Evolutionary conservation across 768 basidiomycete species (phyloP).

Genomic region (Leccinum boreale): DNA sequence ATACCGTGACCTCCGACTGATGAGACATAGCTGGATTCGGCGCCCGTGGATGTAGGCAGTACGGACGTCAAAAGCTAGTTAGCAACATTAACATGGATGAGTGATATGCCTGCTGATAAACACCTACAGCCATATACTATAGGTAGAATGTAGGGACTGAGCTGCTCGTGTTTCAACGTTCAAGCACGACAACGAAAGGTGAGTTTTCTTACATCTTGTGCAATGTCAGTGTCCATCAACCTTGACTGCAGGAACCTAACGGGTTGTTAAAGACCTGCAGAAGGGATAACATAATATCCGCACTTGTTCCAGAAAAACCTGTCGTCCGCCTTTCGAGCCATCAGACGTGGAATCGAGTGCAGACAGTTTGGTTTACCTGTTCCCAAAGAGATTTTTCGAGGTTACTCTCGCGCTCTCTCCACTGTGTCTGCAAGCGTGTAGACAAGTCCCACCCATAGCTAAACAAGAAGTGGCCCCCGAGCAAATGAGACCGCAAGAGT

Average conservation of each 20-base stretch:
- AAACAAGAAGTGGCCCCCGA: conserved; percentile 80
- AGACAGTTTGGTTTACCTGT: conserved; percentile 47
- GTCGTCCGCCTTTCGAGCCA: conserved; percentile 74
- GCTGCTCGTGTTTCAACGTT: conserved; percentile 41
- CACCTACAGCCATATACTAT: conserved; percentile 91
- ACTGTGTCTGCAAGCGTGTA: conserved; percentile 80
- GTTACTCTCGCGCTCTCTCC: conserved; percentile 51
- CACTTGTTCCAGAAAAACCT: conserved; percentile 97
- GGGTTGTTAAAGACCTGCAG: conserved; percentile 3
- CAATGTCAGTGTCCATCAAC: conserved; percentile 55
- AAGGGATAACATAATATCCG: not conserved
- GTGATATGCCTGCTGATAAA: not conserved
- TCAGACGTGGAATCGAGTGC: conserved; percentile 7
- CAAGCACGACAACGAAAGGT: not conserved
- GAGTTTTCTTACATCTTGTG: conserved; percentile 57
- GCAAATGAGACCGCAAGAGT: conserved; percentile 82
- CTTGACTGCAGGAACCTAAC: conserved; percentile 53
- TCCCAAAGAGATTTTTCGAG: conserved; percentile 67
- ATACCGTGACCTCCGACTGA: conserved; percentile 91
- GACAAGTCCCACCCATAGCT: conserved; percentile 92
- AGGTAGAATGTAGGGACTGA: conserved; percentile 86
- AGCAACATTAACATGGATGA: conserved; percentile 1
- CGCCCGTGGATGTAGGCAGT: conserved; percentile 71
- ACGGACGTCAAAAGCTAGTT: conserved; percentile 81
- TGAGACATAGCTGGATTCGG: conserved; percentile 78